Evolutionary conservation across 345 rosid species (phyloP).

Genomic region (Stellera chamaejasme): DNA sequence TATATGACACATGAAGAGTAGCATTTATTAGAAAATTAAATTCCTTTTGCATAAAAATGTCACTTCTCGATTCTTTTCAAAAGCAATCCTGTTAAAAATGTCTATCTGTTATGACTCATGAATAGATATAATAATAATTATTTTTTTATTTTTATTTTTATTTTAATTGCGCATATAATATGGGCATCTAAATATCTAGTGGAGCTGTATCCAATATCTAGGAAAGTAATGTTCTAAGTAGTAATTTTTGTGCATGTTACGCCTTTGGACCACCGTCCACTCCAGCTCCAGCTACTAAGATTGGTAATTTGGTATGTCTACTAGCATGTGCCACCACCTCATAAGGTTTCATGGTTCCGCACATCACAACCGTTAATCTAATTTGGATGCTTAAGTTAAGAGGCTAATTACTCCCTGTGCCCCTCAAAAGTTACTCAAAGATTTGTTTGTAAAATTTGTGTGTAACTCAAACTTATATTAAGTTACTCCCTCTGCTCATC

Average conservation of each 20-base stretch:
- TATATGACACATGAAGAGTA: too few species aligned
- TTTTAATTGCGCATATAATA: too few species aligned
- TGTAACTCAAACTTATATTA: background rate
- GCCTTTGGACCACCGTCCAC: conserved; percentile 48
- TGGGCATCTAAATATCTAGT: background rate
- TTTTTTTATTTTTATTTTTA: too few species aligned
- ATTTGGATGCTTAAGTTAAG: too few species aligned
- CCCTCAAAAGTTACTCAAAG: too few species aligned
- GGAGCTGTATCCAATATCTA: conserved; percentile 43
- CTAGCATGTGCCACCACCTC: conserved; percentile 10
- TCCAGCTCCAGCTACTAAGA: conserved; percentile 25
- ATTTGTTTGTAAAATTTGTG: background rate
- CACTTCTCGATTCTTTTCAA: too few species aligned
- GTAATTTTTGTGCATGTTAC: conserved; percentile 7
- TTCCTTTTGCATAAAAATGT: too few species aligned
- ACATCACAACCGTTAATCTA: conserved; percentile 11
- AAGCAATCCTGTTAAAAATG: too few species aligned
- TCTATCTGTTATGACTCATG: too few species aligned
- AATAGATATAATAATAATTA: too few species aligned
- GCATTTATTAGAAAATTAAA: too few species aligned
- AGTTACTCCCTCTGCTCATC: background rate
- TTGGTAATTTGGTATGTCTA: conserved; percentile 5
- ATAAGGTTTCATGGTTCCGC: background rate
- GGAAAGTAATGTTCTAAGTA: conserved; percentile 13
- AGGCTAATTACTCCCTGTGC: too few species aligned